Percentiles rank a stretch among this genome's conserved stretches.
Evolutionary conservation across 768 basidiomycete species (phyloP).

Genomic region (Mrakia blollopis): DNA sequence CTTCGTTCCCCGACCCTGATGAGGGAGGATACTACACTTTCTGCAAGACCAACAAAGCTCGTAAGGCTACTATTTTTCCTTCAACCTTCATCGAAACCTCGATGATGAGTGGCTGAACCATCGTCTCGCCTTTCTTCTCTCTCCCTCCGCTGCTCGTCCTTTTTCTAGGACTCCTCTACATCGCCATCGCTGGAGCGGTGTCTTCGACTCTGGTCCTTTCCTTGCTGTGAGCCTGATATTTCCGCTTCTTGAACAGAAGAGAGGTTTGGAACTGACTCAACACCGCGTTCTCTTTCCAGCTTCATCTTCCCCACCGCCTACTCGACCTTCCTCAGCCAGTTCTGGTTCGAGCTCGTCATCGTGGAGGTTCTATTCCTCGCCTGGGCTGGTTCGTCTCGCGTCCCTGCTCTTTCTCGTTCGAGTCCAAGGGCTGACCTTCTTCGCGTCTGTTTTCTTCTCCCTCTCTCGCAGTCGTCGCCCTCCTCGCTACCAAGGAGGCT

Average conservation of each 20-base stretch:
- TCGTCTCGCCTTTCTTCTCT: background rate
- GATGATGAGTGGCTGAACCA: background rate
- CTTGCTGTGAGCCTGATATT: background rate
- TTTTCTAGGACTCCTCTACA: background rate
- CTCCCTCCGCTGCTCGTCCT: background rate
- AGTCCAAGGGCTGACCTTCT: too few species aligned
- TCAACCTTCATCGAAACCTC: background rate
- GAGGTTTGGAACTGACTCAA: too few species aligned
- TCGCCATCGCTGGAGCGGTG: background rate
- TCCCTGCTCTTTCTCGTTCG: background rate
- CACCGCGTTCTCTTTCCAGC: background rate
- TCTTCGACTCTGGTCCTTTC: background rate
- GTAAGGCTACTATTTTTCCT: background rate
- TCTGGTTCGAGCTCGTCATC: conserved; percentile 17
- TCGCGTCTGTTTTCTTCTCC: background rate
- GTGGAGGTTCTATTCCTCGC: background rate
- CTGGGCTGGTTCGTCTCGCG: background rate
- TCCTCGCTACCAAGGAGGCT: conserved; percentile 4
- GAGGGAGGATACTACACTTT: background rate
- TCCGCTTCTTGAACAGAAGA: background rate
- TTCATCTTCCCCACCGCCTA: conserved; percentile 6
- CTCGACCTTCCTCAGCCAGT: background rate
- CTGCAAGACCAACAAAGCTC: conserved; percentile 8
- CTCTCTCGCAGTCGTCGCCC: background rate
- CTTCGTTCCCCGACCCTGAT: background rate